Conservation (phyloP, 805 yeast species). For the Hyphopichia homilentoma region DNA sequence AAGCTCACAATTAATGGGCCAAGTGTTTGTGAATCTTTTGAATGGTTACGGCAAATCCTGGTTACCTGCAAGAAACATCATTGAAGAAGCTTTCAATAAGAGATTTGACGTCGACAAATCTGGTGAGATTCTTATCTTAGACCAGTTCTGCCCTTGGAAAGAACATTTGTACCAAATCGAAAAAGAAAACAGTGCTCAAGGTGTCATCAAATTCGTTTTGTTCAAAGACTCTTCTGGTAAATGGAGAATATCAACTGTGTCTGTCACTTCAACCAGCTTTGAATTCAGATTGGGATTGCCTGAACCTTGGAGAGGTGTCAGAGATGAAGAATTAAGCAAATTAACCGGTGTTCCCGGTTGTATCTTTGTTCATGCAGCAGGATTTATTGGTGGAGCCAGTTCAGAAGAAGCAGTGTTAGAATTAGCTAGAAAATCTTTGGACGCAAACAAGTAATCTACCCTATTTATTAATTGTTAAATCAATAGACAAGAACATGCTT, state of each 20-base stretch:
- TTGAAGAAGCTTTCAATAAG: conserved; percentile 61
- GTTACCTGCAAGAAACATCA: conserved; percentile 85
- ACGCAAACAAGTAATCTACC: background rate
- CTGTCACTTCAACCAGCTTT: conserved; percentile 74
- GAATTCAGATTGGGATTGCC: conserved; percentile 86
- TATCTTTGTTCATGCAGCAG: conserved; percentile 92
- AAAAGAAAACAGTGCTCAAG: conserved; percentile 50
- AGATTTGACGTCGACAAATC: conserved; percentile 60
- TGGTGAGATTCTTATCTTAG: conserved; percentile 72
- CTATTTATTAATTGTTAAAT: too few relatives aligned
- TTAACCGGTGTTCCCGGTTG: conserved; percentile 82
- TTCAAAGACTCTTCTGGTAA: conserved; percentile 68
- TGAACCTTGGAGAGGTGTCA: conserved; percentile 89
- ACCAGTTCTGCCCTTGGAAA: conserved; percentile 90
- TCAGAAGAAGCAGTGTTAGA: conserved; percentile 72
- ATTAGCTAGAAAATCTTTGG: conserved; percentile 53
- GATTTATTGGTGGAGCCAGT: conserved; percentile 93
- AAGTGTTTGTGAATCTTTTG: conserved; percentile 64
- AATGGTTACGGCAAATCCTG: conserved; percentile 76
- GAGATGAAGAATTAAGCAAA: conserved; percentile 78
- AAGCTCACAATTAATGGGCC: conserved; percentile 83
- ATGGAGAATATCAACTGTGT: conserved; percentile 91
- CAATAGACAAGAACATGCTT: too few relatives aligned
- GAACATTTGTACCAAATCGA: conserved; percentile 82
- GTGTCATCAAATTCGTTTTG: conserved; percentile 67